Conservation (phyloP, 2,329 filamentous ascomycete genomes). For the Bipolaris bicolor region DNA sequence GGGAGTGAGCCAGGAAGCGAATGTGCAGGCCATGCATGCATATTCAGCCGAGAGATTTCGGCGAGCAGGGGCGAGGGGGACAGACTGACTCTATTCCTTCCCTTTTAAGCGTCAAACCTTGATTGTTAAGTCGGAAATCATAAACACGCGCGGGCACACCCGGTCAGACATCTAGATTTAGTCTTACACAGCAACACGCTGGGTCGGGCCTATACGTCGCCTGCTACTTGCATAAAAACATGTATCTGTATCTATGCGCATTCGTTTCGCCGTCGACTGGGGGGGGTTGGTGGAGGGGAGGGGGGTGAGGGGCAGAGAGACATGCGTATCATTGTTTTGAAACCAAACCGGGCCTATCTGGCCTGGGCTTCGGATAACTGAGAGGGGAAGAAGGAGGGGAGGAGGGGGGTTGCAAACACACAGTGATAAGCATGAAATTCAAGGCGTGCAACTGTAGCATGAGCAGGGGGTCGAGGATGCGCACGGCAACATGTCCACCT, state of each 20-base stretch:
- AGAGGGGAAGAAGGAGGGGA: background rate
- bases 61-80: conserved; percentile 1
- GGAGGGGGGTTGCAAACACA: too few relatives aligned
- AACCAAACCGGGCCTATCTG: background rate
- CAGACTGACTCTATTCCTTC: background rate
- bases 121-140: too few relatives aligned
- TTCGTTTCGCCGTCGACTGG: background rate
- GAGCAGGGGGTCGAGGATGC: background rate
- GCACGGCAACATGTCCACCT: conserved; percentile 10
- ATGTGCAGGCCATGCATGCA: background rate
- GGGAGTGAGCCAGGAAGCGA: background rate
- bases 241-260: too few relatives aligned
- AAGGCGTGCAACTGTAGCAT: conserved; percentile 8
- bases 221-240: too few relatives aligned
- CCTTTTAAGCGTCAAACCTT: background rate
- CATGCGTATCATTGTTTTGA: background rate
- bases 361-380: background rate
- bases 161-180: too few relatives aligned
- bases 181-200: too few relatives aligned
- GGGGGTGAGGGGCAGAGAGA: background rate
- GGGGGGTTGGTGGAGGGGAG: background rate
- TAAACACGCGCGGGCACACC: too few relatives aligned
- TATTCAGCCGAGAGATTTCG: background rate
- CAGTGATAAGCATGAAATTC: conserved; percentile 6
- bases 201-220: too few relatives aligned